Conservation (phyloP, 441 rosid genomes). For the Macaranga tanarius region DNA sequence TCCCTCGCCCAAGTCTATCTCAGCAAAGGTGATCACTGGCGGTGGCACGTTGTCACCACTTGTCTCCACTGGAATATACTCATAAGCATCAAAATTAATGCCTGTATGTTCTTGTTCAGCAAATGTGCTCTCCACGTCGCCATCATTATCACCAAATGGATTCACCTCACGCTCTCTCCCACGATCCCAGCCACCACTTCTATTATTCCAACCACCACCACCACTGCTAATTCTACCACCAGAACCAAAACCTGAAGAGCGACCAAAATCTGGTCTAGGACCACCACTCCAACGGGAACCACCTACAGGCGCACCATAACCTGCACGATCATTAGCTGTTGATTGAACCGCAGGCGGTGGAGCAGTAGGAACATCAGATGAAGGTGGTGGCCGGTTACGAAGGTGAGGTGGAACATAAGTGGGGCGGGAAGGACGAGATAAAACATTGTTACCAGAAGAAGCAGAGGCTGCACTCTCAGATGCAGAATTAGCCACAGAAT, state of each 20-base stretch:
- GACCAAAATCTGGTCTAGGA: conserved; percentile 36
- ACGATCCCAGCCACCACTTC: conserved; percentile 52
- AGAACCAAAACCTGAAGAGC: conserved; percentile 28
- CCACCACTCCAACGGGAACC: conserved; percentile 41
- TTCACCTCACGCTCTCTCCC: conserved; percentile 68
- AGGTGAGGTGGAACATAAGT: conserved; percentile 83
- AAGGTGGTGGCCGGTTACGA: conserved; percentile 48
- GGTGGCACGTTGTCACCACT: conserved; percentile 82
- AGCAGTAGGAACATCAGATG: conserved; percentile 38
- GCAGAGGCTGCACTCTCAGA: conserved; percentile 45
- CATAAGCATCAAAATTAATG: conserved; percentile 88
- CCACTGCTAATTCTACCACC: conserved; percentile 34
- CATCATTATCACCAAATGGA: conserved; percentile 65
- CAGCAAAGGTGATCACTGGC: conserved; percentile 77
- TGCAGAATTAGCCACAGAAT: conserved; percentile 63
- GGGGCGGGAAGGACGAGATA: conserved; percentile 38
- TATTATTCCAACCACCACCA: conserved; percentile 47
- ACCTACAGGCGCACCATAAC: conserved; percentile 31
- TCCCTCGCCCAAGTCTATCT: conserved; percentile 78
- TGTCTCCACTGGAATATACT: conserved; percentile 89
- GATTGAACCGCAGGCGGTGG: conserved; percentile 37
- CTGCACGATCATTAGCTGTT: conserved; percentile 40
- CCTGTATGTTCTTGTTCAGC: conserved; percentile 65
- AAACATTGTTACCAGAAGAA: conserved; percentile 35
- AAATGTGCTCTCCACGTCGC: conserved; percentile 34